phyloP scores from a whole-genome alignment of 2,329 filamentous ascomycete species.

The Exophiala lecanii-corni region DNA sequence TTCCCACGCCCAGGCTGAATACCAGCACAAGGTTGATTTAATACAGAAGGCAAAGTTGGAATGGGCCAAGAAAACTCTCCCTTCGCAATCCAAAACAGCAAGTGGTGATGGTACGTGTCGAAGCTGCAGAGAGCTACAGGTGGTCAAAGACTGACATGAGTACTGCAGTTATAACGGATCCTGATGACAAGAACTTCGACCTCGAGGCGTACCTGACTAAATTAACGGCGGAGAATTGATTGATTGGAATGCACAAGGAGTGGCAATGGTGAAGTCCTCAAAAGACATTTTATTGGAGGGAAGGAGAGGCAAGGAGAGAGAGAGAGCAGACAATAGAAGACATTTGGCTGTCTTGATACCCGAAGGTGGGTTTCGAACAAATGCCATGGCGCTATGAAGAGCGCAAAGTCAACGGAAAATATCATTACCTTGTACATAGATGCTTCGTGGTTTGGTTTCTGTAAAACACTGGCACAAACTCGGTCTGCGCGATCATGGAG shows the following conservation, averaged over 20 bases:
- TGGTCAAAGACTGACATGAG: conserved; percentile 23
- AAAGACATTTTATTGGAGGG: conserved; percentile 1
- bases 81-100: conserved; percentile 39
- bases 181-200: conserved; percentile 85
- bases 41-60: conserved; percentile 91
- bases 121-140: neutral
- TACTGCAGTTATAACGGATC: conserved; percentile 64
- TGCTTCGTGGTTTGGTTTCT: neutral
- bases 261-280: no score
- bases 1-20: conserved; percentile 71
- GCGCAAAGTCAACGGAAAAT: conserved; percentile 11
- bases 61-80: conserved; percentile 71
- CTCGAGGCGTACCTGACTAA: conserved; percentile 71
- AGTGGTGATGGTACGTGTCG: conserved; percentile 34
- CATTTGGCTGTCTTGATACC: conserved; percentile 18
- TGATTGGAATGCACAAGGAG: neutral
- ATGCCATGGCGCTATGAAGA: conserved; percentile 7
- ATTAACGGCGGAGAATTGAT: conserved; percentile 24
- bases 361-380: conserved; percentile 6
- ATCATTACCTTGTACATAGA: conserved; percentile 22
- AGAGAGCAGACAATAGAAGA: conserved; percentile 14
- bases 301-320: conserved; percentile 2
- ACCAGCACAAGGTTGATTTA: conserved; percentile 83
- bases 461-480: neutral
- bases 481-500: no score